Conservation (phyloP, 305 asterid species). For the Fraxinus sp. region DNA sequence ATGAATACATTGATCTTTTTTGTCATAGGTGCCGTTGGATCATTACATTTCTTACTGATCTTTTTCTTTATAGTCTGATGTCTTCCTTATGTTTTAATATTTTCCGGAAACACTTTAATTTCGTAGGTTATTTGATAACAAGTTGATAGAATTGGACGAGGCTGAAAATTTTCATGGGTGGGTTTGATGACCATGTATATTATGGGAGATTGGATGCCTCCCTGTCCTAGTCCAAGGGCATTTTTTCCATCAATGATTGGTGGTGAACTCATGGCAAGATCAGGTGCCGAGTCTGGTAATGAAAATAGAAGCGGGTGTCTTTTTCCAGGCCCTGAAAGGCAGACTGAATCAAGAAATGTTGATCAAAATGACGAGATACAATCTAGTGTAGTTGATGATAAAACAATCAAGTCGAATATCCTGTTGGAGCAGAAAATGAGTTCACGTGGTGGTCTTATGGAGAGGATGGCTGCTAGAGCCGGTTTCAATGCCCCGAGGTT, state of each 20-base stretch:
- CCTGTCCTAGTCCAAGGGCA: constrained; percentile 51
- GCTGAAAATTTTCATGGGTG: constrained; percentile 43
- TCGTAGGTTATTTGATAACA: background rate
- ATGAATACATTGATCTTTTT: constrained; percentile 8
- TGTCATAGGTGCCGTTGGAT: background rate
- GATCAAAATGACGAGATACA: constrained; percentile 32
- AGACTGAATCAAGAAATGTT: constrained; percentile 14
- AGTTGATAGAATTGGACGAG: background rate
- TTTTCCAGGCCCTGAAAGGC: constrained; percentile 30
- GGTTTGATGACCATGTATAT: constrained; percentile 68
- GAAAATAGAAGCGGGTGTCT: constrained; percentile 16
- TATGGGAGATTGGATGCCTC: constrained; percentile 72
- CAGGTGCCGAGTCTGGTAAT: constrained; percentile 1
- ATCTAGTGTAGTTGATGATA: constrained; percentile 26
- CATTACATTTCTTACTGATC: background rate
- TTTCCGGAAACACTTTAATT: constrained; percentile 6
- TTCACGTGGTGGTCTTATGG: constrained; percentile 65
- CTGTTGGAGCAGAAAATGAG: constrained; percentile 36
- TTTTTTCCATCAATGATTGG: constrained; percentile 35
- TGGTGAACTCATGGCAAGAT: constrained; percentile 18
- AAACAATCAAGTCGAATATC: constrained; percentile 32
- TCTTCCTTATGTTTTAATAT: constrained; percentile 5
- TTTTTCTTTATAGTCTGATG: constrained; percentile 9
- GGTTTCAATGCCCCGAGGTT: constrained; percentile 88
- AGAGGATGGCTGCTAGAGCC: constrained; percentile 84